Conservation (phyloP, 2,329 filamentous ascomycete genomes). For the Fusarium sp. region DNA sequence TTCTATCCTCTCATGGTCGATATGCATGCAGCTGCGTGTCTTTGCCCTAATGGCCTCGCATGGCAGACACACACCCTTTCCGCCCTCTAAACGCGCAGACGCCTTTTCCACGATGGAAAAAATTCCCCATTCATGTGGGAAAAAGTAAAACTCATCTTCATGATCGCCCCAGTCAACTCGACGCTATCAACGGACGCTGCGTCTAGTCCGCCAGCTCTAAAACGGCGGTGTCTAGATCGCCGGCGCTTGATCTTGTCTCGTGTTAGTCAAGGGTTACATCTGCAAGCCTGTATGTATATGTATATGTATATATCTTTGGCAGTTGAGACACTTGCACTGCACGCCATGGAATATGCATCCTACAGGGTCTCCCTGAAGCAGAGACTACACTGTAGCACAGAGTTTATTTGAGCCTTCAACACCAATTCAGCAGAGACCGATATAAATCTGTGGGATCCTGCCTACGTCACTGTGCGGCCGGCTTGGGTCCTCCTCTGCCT, state of each 20-base stretch:
- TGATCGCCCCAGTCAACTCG: slow-evolving; percentile 26
- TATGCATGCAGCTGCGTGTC: slow-evolving; percentile 41
- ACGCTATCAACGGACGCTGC: slow-evolving; percentile 37
- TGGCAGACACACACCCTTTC: slow-evolving; percentile 27
- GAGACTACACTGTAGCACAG: slow-evolving; percentile 11
- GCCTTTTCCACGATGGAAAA: slow-evolving; percentile 17
- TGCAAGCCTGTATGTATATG: slow-evolving; percentile 21
- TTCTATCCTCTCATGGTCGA: slow-evolving; percentile 11
- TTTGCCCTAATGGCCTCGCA: slow-evolving; percentile 41
- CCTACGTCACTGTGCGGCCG: slow-evolving; percentile 43
- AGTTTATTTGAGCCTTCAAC: background rate
- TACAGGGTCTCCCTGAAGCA: slow-evolving; percentile 16
- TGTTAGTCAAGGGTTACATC: slow-evolving; percentile 36
- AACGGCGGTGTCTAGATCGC: slow-evolving; percentile 31
- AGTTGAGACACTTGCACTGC: slow-evolving; percentile 29
- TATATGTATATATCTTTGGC: slow-evolving; percentile 39
- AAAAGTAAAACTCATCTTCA: slow-evolving; percentile 37
- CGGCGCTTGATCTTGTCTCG: slow-evolving; percentile 34
- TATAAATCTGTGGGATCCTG: slow-evolving; percentile 31
- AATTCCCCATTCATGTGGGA: slow-evolving; percentile 34
- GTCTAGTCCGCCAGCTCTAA: slow-evolving; percentile 35
- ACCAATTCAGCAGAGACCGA: slow-evolving; percentile 18
- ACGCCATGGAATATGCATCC: slow-evolving; percentile 28
- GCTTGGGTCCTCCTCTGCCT: slow-evolving; percentile 31
- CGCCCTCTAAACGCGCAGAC: slow-evolving; percentile 1